Evolutionary conservation across 192 early-diverging fungal genomes (phyloP), one percentile per base, ranked within the genome.

Genomic region (Mortierella claussenii): DNA sequence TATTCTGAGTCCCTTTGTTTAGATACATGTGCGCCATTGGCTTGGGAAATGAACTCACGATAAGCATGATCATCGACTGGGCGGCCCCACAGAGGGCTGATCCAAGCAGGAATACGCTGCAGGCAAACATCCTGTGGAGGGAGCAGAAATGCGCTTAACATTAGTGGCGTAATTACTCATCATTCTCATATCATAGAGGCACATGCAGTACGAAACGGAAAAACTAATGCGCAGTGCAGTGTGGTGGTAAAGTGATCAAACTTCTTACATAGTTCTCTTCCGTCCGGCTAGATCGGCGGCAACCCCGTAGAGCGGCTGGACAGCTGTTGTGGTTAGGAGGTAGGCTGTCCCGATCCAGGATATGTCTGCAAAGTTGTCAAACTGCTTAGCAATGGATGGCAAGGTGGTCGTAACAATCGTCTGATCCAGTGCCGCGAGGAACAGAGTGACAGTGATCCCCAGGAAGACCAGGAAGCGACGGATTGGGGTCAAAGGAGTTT

Each of bases 321-420:
- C 56, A n/a, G 63, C 55, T 23, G 71, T 75, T 1, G 71, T 75
- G 18, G 85, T 87, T 50, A 92, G 74, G 40, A 91, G 68, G 34
- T 89, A 93, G 17, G 85, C 83, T 17, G 85, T 87, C 23, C 89
- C 93, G 45, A 96, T 86, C 94, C 94, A 96, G 2, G 91, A 83
- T 23, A 90, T 84, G 49, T 87, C 82, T n/a, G 80, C 69, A 33
- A 87, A 79, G 3, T 88, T 81, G 20, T 89, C 54, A 45, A 89
- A 89, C 1, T 88, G 69, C 18, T 80, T 74, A 33, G 83, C 71
- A 32, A 90, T 87, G 1, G 62, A 73, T 0, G 89, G 89, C 33
- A 90, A 55, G 30, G 84, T 83, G 0, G 83, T 87, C n/a, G 81
- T 76, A 45, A 90, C 85, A 21, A 90, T 89, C 0, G 89, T 88